phyloP scores from a whole-genome alignment of 73 alveolate genomes.

The Tetrahymena elliotti region DNA sequence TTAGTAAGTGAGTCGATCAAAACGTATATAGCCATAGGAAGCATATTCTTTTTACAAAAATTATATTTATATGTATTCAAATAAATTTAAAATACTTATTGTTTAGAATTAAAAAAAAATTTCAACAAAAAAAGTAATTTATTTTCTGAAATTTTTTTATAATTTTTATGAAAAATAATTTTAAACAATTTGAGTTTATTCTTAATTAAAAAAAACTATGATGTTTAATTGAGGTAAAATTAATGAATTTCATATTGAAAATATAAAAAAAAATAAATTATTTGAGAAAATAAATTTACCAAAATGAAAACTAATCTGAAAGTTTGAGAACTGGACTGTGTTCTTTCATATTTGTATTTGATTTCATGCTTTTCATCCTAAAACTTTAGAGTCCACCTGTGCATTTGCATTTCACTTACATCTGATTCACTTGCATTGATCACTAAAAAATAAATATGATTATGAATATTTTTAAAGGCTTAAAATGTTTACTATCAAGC shows the following conservation, averaged over 20 bases:
- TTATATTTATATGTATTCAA: too few species aligned
- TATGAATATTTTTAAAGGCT: not conserved
- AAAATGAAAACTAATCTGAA: not conserved
- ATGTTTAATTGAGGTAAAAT: too few species aligned
- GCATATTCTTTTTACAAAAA: not conserved
- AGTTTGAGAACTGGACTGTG: not conserved
- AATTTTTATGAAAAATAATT: too few species aligned
- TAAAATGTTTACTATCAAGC: not conserved
- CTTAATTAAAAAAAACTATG: too few species aligned
- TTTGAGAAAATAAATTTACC: not conserved
- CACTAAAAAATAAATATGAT: not conserved
- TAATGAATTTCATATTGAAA: too few species aligned
- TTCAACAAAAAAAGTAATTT: not conserved
- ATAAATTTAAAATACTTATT: too few species aligned
- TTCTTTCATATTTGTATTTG: not conserved
- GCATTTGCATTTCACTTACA: slow-evolving; percentile 32
- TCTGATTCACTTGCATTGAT: slow-evolving; percentile 35
- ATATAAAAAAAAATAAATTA: too few species aligned
- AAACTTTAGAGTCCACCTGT: slow-evolving; percentile 4
- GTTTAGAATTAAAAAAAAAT: too few species aligned
- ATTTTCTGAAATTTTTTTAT: too few species aligned
- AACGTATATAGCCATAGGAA: not conserved
- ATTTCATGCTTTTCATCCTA: slow-evolving; percentile 10
- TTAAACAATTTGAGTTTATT: too few species aligned
- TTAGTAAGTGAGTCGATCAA: not conserved